Conservation (phyloP, 2,329 filamentous ascomycete genomes). For the Coleophoma crateriformis region DNA sequence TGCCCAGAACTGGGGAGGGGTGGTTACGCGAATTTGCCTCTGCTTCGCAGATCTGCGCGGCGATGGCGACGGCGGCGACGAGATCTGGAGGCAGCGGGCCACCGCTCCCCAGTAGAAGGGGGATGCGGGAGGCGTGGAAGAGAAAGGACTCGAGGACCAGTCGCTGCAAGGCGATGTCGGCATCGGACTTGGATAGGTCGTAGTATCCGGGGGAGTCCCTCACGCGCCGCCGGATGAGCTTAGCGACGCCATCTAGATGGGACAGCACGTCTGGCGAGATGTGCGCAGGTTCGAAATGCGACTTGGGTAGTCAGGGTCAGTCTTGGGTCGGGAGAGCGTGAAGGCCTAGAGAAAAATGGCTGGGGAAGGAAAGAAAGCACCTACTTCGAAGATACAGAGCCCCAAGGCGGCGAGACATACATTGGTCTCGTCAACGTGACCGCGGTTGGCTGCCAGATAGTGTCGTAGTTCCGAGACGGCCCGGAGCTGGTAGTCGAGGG, state of each 20-base stretch:
- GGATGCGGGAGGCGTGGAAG: neutral
- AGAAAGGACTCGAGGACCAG: neutral
- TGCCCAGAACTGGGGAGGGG: neutral
- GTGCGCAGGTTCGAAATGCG: neutral
- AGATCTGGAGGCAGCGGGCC: neutral
- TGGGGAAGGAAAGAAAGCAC: neutral
- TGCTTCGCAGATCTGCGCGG: neutral
- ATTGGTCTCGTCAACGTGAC: neutral
- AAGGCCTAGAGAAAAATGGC: no score
- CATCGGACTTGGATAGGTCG: neutral
- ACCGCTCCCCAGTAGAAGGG: neutral
- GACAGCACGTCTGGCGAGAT: neutral
- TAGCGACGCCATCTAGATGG: neutral
- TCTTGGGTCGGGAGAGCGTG: neutral
- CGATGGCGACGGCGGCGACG: neutral
- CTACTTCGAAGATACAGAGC: neutral
- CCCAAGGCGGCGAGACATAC: neutral
- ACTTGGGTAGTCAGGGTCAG: neutral
- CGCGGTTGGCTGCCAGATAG: neutral
- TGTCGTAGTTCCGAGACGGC: neutral
- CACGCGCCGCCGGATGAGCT: neutral
- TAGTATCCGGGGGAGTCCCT: neutral
- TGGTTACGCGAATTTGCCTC: neutral
- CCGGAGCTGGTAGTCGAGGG: neutral
- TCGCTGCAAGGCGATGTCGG: neutral